Evolutionary conservation across 495 filamentous ascomycete genomes (phyloP), one percentile per base, ranked within the genome.

Genomic region (Podospora australis): DNA sequence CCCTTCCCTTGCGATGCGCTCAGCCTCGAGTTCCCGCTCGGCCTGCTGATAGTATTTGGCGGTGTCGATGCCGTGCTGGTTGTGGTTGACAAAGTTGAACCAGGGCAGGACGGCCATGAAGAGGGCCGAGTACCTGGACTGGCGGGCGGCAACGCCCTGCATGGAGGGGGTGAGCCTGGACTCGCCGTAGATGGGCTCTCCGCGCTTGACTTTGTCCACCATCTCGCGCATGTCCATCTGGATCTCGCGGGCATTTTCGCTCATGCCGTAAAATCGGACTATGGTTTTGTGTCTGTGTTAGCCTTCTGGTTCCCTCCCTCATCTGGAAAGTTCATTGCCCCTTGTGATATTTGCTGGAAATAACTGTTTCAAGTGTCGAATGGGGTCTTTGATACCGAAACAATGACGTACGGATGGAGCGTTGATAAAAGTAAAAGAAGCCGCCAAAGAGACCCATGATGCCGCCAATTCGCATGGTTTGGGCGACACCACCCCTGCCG

Each of bases 191-290:
- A 97, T 70, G 16, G 94, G 81, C 68, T 95, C 78, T 39, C 89
- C 90, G 40, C 73, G 79, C 75, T 97, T 97, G 57, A 96, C 90
- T 65, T 87, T 90, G 60, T 81, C 78, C 4, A 95, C 90, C 92
- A 98, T 98, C 74, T 98, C 92, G 46, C 78, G 80, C 89, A 96
- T 98, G 63, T 98, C 92, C 82, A 91, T 86, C 32, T 96, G 87
- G 23, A 90, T 71, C 62, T 98, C 92, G 48, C 94, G 81, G 35
- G 80, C 68, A 70, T 98, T 97, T 65, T 98, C 92, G 25, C 78
- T 80, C 71, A 87, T 86, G 53, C 92, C 92, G 75, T 96, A 96
- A 73, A 98, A 96, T 39, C 92, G 88, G 58, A 85, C 83, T 87
- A 50, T 29, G 26, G 19, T 7, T 6, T 23, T 11, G 10, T 28